A percentile compares a stretch with the other conserved stretches of the same genome.
phyloP scores from a whole-genome alignment of 208 protist genomes.

The Tritrichomonas musculus region DNA sequence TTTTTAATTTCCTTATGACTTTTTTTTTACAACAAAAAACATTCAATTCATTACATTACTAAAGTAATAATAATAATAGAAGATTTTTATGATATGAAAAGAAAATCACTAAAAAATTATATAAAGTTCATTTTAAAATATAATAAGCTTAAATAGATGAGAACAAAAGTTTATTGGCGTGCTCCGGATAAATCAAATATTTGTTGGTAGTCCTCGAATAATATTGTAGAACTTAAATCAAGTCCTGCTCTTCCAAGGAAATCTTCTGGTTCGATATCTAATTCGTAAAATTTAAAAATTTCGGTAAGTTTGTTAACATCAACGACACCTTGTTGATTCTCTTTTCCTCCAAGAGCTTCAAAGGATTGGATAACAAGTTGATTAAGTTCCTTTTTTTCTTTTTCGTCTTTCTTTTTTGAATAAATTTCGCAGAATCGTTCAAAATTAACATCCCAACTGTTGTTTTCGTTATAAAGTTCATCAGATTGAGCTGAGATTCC shows the following conservation, averaged over 20 bases:
- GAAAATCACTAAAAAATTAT: neutral
- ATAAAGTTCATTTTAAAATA: neutral
- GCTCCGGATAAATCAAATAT: neutral
- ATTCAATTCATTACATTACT: too few species aligned
- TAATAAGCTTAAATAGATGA: too few species aligned
- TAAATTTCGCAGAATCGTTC: slow-evolving; percentile 5
- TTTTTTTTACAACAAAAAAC: too few species aligned
- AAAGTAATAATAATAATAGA: too few species aligned
- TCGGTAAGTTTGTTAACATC: neutral
- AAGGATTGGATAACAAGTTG: slow-evolving; percentile 23
- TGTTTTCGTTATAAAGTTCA: slow-evolving; percentile 6
- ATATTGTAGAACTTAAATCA: slow-evolving; percentile 5
- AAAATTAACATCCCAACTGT: neutral
- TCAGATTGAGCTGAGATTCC: neutral
- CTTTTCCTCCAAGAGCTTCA: slow-evolving; percentile 8
- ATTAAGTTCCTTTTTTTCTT: slow-evolving; percentile 13
- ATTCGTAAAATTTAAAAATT: neutral
- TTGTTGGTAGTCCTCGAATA: slow-evolving; percentile 1
- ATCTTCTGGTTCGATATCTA: slow-evolving; percentile 5
- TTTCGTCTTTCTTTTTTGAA: slow-evolving; percentile 16
- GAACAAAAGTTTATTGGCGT: neutral
- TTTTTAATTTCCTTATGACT: too few species aligned
- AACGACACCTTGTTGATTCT: neutral
- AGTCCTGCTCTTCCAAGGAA: neutral
- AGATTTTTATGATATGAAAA: neutral